Base-by-base conservation (phyloP, 306 rosid species). In the Prunus dulcis region DNA sequence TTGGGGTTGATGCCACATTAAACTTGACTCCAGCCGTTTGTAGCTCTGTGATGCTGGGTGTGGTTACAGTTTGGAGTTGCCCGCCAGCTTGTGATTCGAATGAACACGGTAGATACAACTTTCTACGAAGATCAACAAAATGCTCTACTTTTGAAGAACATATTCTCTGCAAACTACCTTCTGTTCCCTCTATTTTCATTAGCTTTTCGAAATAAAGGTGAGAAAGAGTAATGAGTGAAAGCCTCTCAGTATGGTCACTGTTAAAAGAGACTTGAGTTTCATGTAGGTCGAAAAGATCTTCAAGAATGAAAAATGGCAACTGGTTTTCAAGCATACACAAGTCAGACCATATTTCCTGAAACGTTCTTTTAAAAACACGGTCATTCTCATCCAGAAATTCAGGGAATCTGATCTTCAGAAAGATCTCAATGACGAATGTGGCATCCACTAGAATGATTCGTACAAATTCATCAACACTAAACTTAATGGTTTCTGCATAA, bases 51-150 rank as follows among this genome's bases (percentile, higher is more conserved):
- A 67, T 22, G 79, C 72, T 61, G 53, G 82, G 79, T 28, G 64
- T 12, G 72, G 22, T 70, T 62, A 80, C 1, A 62, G 47, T 66
- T 67, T 77, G 0, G 6, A 70, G 51, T 12, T 14, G 32, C 27
- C 67, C 56, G 46, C 64, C 60, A 2, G 15, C n/a, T 52, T 2
- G 43, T 13, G 83, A 30, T 30, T 30, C 1, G 1, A 30, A 30
- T 30, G 34, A 84, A 2, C 32, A 27, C 5, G 90, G 84, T 14
- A 77, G 57, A 78, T 82, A 79, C 12, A 80, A 62, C 3, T 43
- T 3, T 60, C 86, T 66, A 5, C 79, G n/a, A 3, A 88, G 49
- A 82, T 84, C 88, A 30, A 83, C 83, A 73, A 88, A 82, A 69
- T 88, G 86, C 1, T 71, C n/a, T 0, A 76, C 67, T 45, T 32